Evolutionary conservation across 768 basidiomycete genomes (phyloP).

Genomic region (Crassisporium funariophilum): DNA sequence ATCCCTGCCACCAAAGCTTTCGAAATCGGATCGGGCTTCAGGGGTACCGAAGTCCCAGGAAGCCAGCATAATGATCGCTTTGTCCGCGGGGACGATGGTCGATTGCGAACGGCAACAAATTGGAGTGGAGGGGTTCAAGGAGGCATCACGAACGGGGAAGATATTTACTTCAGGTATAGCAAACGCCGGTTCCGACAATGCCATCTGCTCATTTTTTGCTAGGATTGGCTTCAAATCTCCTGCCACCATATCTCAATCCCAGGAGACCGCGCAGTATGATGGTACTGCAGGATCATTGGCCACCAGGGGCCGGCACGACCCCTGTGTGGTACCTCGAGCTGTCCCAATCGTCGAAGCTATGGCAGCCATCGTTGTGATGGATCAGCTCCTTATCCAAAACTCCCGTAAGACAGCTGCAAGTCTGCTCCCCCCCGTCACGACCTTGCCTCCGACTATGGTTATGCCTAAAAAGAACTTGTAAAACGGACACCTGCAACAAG

Average conservation of each 20-base stretch:
- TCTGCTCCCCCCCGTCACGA: conserved; percentile 81
- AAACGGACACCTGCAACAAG: not conserved
- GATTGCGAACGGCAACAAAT: conserved; percentile 84
- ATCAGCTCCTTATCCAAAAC: conserved; percentile 88
- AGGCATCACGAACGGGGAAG: conserved; percentile 96
- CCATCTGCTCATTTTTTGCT: not conserved
- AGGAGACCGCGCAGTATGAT: conserved; percentile 90
- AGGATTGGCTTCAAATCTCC: conserved; percentile 98
- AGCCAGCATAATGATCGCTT: conserved; percentile 94
- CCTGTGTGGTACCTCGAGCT: conserved; percentile 95
- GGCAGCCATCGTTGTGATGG: conserved; percentile 95
- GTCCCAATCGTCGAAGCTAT: conserved; percentile 98
- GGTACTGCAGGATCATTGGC: conserved; percentile 88
- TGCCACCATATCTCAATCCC: conserved; percentile 93
- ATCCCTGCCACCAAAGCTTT: conserved; percentile 99
- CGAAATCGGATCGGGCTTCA: conserved; percentile 96
- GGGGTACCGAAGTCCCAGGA: conserved; percentile 91
- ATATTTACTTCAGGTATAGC: conserved; percentile 90
- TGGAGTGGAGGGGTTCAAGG: conserved; percentile 98
- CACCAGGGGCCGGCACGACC: conserved; percentile 93
- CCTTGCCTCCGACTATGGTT: conserved; percentile 93
- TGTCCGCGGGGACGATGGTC: conserved; percentile 61
- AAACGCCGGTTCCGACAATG: not conserved
- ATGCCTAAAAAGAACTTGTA: conserved; percentile 48
- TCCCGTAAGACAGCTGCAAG: conserved; percentile 73